Evolutionary conservation across 495 filamentous ascomycete species (phyloP).

Genomic region (Xylaria flabelliformis): DNA sequence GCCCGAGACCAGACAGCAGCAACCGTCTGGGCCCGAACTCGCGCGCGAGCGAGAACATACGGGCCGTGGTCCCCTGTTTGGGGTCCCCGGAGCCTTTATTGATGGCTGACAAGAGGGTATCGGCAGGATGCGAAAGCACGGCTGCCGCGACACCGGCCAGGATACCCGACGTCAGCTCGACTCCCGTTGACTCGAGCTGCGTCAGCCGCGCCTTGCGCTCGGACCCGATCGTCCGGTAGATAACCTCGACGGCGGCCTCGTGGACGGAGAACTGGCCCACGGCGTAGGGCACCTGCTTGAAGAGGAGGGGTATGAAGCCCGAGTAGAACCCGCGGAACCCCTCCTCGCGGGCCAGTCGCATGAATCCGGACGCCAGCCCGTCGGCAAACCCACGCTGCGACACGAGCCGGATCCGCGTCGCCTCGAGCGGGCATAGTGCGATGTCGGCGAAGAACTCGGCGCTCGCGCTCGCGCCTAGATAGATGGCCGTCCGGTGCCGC

Average conservation of each 20-base stretch:
- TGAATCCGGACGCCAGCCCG: conserved; percentile 69
- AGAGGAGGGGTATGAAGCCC: conserved; percentile 76
- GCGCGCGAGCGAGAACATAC: conserved; percentile 45
- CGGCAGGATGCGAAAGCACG: conserved; percentile 84
- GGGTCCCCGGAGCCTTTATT: conserved; percentile 68
- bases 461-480: conserved; percentile 72
- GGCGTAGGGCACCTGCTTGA: conserved; percentile 67
- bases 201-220: conserved; percentile 43
- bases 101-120: conserved; percentile 90
- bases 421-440: conserved; percentile 77
- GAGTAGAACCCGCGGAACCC: conserved; percentile 79
- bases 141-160: conserved; percentile 88
- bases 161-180: conserved; percentile 84
- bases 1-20: conserved; percentile 41
- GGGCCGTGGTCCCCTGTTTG: conserved; percentile 40
- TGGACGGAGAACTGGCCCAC: conserved; percentile 47
- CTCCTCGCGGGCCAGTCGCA: conserved; percentile 72
- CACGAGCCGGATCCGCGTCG: conserved; percentile 78
- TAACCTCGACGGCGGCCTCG: conserved; percentile 44
- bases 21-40: conserved; percentile 45
- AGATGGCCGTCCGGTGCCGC: conserved; percentile 74
- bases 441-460: conserved; percentile 83
- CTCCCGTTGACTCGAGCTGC: conserved; percentile 62
- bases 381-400: conserved; percentile 73
- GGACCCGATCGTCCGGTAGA: conserved; percentile 43